Evolutionary conservation across 2,329 filamentous ascomycete species (phyloP).

Genomic region (Biscogniauxia mediterranea): DNA sequence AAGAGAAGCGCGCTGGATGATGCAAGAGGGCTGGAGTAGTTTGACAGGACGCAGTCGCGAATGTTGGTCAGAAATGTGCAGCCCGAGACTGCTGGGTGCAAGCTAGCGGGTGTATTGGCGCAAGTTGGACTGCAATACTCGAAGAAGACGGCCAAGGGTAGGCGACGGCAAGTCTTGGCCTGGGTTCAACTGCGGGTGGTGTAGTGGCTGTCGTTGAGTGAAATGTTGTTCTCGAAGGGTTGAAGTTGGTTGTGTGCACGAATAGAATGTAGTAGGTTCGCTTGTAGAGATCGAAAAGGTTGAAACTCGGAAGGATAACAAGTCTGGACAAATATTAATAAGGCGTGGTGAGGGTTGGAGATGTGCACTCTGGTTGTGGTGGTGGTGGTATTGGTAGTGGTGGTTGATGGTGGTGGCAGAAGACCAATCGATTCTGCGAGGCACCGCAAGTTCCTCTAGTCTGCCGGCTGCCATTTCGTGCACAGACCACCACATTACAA

Average conservation of each 20-base stretch:
- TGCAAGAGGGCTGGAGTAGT: not conserved
- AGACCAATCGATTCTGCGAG: not conserved
- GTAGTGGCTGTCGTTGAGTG: not conserved
- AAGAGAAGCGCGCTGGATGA: not conserved
- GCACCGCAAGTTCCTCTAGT: not conserved
- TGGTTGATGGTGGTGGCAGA: not conserved
- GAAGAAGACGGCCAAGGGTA: not conserved
- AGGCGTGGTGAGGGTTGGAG: not conserved
- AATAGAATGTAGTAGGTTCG: not conserved
- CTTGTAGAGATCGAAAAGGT: not conserved
- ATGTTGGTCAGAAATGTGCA: not conserved
- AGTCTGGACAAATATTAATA: not conserved
- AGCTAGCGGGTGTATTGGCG: not conserved
- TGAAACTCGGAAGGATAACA: not conserved
- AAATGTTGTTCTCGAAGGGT: not conserved
- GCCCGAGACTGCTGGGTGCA: not conserved
- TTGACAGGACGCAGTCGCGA: not conserved
- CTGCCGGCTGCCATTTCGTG: not conserved
- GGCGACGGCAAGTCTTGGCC: not conserved
- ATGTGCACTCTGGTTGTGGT: not conserved
- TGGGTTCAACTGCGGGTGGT: not conserved
- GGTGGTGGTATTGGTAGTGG: no score
- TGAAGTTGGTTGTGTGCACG: not conserved
- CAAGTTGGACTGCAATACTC: not conserved
- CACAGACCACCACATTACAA: not conserved